phyloP scores from a whole-genome alignment of 495 filamentous ascomycete genomes.

The Bacidia rubella region DNA sequence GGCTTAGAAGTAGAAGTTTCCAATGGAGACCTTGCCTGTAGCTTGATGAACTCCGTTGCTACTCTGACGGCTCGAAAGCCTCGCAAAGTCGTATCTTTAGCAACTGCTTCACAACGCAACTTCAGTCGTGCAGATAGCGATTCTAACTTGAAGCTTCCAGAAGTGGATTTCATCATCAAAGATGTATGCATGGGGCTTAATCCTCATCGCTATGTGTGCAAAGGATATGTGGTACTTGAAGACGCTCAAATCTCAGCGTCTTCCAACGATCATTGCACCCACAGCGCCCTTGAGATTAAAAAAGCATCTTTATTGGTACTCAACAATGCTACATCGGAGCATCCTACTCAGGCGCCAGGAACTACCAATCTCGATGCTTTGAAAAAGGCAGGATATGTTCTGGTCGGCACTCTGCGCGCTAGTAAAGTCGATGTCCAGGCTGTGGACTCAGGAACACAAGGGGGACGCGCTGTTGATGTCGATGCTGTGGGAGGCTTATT shows the following conservation, averaged over 20 bases:
- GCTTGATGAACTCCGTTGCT: constrained; percentile 65
- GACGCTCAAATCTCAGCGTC: constrained; percentile 55
- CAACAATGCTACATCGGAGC: constrained; percentile 38
- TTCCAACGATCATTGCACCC: constrained; percentile 44
- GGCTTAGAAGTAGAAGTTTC: constrained; percentile 52
- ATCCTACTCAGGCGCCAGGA: constrained; percentile 14
- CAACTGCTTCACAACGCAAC: constrained; percentile 13
- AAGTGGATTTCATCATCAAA: constrained; percentile 56
- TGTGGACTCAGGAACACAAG: constrained; percentile 33
- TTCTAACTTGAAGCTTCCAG: constrained; percentile 36
- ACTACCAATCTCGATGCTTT: constrained; percentile 46
- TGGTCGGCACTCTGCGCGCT: constrained; percentile 70
- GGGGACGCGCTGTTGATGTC: constrained; percentile 56
- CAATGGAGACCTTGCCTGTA: constrained; percentile 59
- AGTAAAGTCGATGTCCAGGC: constrained; percentile 52
- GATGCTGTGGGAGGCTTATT: constrained; percentile 74
- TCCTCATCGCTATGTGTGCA: constrained; percentile 59
- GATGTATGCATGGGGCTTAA: constrained; percentile 81
- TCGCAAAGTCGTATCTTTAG: constrained; percentile 15
- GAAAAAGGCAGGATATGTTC: constrained; percentile 62
- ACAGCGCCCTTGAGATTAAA: constrained; percentile 51
- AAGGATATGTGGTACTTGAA: constrained; percentile 62
- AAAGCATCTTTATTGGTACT: constrained; percentile 74
- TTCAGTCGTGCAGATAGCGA: constrained; percentile 1
- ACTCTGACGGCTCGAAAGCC: constrained; percentile 50